These are phyloP conservation scores for Tetrahymena thermophila DNA, from an alignment of 73 alveolate species.

Conservation along the genomic window DNA sequence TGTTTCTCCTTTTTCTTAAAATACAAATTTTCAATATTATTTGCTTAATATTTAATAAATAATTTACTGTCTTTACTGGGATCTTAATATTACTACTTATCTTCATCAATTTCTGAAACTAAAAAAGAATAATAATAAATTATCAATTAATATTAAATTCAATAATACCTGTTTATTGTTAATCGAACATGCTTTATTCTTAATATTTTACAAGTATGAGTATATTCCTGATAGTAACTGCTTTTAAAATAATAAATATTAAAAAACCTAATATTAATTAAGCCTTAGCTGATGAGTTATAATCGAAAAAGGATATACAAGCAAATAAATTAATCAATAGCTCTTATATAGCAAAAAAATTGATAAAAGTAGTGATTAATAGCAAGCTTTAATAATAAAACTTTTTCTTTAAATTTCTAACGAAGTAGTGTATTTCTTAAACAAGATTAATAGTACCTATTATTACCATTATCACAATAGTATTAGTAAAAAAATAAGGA, in stretches of 20 bases:
- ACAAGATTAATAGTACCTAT: neutral
- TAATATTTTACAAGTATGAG: neutral
- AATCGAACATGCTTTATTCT: neutral
- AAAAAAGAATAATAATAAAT: too few relatives aligned
- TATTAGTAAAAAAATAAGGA: neutral
- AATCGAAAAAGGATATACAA: neutral
- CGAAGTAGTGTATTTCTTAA: neutral
- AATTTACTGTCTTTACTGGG: neutral
- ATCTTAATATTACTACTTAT: too few relatives aligned
- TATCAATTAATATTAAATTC: too few relatives aligned
- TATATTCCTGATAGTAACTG: neutral
- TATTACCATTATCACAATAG: neutral
- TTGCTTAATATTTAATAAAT: neutral
- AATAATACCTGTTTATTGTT: neutral
- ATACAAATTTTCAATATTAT: too few relatives aligned
- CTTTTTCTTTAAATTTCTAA: neutral
- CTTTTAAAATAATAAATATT: neutral
- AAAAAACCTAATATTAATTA: neutral
- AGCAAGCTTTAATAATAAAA: neutral
- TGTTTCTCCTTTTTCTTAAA: too few relatives aligned
- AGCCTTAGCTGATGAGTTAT: neutral
- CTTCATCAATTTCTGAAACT: too few relatives aligned
- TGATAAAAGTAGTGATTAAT: neutral
- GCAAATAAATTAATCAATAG: neutral
- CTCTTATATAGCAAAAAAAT: neutral